Evolutionary conservation across 768 basidiomycete genomes (phyloP).

Genomic region (Phallus indusiatus): DNA sequence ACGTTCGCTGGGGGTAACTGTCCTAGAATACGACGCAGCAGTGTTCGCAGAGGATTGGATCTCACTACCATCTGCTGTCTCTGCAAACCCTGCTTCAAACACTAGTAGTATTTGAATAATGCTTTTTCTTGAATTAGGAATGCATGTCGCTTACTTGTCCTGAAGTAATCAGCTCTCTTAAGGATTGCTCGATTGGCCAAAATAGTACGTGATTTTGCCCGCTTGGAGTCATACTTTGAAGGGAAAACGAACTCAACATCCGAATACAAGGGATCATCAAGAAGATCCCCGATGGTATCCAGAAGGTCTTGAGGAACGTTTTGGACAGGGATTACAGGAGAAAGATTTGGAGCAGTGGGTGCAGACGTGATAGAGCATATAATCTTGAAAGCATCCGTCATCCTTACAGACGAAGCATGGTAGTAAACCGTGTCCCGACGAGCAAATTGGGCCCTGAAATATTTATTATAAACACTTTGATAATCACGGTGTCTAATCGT

Average conservation of each 20-base stretch:
- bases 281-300: conserved; percentile 59
- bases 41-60: conserved; percentile 17
- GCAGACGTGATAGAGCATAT: conserved; percentile 70
- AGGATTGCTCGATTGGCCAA: conserved; percentile 64
- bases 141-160: conserved; percentile 41
- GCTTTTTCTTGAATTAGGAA: background rate
- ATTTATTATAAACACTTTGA: background rate
- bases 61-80: conserved; percentile 30
- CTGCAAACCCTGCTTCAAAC: conserved; percentile 65
- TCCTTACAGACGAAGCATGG: conserved; percentile 36
- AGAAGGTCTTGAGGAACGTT: conserved; percentile 59
- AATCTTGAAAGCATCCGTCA: conserved; percentile 61
- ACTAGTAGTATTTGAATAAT: conserved; percentile 30
- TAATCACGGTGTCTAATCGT: background rate
- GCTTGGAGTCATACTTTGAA: conserved; percentile 26
- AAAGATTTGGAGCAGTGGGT: conserved; percentile 39
- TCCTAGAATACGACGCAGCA: conserved; percentile 1
- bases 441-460: conserved; percentile 65
- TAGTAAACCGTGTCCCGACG: conserved; percentile 63
- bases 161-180: conserved; percentile 67
- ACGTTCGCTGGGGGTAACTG: background rate
- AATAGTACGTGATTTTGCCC: conserved; percentile 34
- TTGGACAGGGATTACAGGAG: conserved; percentile 35
- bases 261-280: conserved; percentile 78
- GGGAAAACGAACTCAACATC: conserved; percentile 78